Percentiles rank a stretch among this genome's conserved stretches.
These are phyloP conservation scores for Vigna nakashimae DNA, from an alignment of 306 rosid species.

Conservation along the genomic window DNA sequence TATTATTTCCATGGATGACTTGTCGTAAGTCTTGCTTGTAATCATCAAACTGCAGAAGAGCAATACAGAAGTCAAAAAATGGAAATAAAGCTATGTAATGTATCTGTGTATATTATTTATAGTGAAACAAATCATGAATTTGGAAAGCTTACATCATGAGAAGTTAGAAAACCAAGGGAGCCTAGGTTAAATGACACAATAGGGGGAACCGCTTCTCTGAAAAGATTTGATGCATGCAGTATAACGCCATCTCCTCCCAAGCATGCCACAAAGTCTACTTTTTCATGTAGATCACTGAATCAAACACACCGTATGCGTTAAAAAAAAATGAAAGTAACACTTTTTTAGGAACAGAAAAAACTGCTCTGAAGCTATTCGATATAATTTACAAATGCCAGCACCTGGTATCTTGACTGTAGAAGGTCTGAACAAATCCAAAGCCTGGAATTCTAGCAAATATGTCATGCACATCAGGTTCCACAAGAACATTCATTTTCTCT, in stretches of 20 bases:
- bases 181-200: slow-evolving; percentile 97
- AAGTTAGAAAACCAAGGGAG: slow-evolving; percentile 98
- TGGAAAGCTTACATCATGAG: slow-evolving; percentile 72
- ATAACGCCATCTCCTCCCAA: slow-evolving; percentile 99
- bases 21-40: slow-evolving; percentile 78
- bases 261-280: slow-evolving; percentile 98
- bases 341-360: slow-evolving; percentile 24
- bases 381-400: slow-evolving; percentile 44
- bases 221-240: slow-evolving; percentile 93
- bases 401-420: slow-evolving; percentile 95
- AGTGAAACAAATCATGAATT: slow-evolving; percentile 35
- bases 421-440: slow-evolving; percentile 97
- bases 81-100: not conserved
- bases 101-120: not conserved
- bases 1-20: slow-evolving; percentile 88
- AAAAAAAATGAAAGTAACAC: slow-evolving; percentile 40
- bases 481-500: slow-evolving; percentile 92
- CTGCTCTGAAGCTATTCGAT: slow-evolving; percentile 17
- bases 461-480: slow-evolving; percentile 97
- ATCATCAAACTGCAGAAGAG: slow-evolving; percentile 72
- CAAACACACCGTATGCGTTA: slow-evolving; percentile 45
- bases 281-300: slow-evolving; percentile 89
- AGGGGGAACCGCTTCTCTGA: slow-evolving; percentile 92
- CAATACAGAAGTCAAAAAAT: slow-evolving; percentile 45
- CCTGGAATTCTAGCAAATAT: slow-evolving; percentile 95